phyloP scores from a whole-genome alignment of 2,329 filamentous ascomycete genomes.

The Coniella lustricola region DNA sequence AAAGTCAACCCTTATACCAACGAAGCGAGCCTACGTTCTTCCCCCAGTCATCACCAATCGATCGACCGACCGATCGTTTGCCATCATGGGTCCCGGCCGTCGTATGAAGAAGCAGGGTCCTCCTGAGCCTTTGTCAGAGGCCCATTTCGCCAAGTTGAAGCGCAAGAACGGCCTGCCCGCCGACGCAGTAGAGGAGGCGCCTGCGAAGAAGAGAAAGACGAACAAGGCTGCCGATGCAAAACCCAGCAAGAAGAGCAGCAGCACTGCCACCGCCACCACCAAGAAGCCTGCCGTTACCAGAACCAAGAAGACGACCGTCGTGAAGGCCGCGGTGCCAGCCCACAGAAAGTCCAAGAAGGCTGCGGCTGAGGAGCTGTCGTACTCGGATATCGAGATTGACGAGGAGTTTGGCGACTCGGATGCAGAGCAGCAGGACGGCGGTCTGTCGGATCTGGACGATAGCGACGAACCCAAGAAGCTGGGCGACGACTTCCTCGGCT shows the following conservation, averaged over 20 bases:
- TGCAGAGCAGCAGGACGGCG: conserved; percentile 38
- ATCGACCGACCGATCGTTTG: background rate
- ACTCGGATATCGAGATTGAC: conserved; percentile 37
- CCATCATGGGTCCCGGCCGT: conserved; percentile 74
- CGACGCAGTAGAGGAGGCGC: conserved; percentile 45
- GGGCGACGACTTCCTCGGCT: conserved; percentile 54
- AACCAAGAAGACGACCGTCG: conserved; percentile 30
- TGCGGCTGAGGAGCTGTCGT: conserved; percentile 35
- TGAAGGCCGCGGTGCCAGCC: conserved; percentile 27
- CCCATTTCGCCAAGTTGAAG: conserved; percentile 71
- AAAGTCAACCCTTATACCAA: conserved; percentile 1
- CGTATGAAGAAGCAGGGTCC: conserved; percentile 95
- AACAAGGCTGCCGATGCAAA: conserved; percentile 31
- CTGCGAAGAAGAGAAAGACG: conserved; percentile 53
- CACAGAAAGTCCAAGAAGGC: conserved; percentile 33
- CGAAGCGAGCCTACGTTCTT: background rate
- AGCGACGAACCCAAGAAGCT: conserved; percentile 34
- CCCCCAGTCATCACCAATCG: background rate
- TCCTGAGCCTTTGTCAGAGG: conserved; percentile 75
- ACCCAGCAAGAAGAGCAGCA: conserved; percentile 24
- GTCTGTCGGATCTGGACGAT: conserved; percentile 35
- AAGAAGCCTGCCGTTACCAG: conserved; percentile 23
- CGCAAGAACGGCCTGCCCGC: conserved; percentile 71
- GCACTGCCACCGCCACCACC: conserved; percentile 21
- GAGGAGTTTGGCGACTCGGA: conserved; percentile 36